Percentiles rank a stretch among this genome's conserved stretches.
Evolutionary conservation across 805 yeast species (phyloP).

Genomic region (Candida morakotiae): DNA sequence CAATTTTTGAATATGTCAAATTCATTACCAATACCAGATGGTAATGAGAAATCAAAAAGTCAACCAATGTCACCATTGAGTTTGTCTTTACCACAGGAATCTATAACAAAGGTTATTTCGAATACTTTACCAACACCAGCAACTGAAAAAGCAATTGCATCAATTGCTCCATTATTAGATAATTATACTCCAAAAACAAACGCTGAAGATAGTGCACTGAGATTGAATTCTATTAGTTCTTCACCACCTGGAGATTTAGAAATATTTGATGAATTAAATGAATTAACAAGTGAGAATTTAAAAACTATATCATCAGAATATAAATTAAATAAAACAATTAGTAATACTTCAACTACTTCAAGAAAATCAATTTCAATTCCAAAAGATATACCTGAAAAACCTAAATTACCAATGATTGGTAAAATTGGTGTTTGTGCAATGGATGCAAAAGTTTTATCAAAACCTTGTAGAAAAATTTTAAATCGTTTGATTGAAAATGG

Average conservation of each 20-base stretch:
- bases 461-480: constrained; percentile 90
- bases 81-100: constrained; percentile 9
- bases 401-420: constrained; percentile 70
- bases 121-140: constrained; percentile 18
- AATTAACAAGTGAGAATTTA: constrained; percentile 11
- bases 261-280: not conserved
- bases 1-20: constrained; percentile 1
- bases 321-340: constrained; percentile 31
- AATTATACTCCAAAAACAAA: constrained; percentile 66
- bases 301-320: constrained; percentile 6
- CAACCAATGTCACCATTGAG: constrained; percentile 35
- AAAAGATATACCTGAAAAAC: constrained; percentile 33
- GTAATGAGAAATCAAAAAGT: constrained; percentile 1
- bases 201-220: constrained; percentile 22
- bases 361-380: constrained; percentile 29
- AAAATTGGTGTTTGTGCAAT: constrained; percentile 98
- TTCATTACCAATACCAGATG: constrained; percentile 3
- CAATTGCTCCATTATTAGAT: constrained; percentile 76
- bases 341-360: constrained; percentile 31
- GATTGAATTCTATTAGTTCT: constrained; percentile 12
- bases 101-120: constrained; percentile 1
- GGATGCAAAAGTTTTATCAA: constrained; percentile 94
- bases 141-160: constrained; percentile 62
- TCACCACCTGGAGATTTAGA: constrained; percentile 11
- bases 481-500: constrained; percentile 87